Evolutionary conservation across 2,329 filamentous ascomycete genomes (phyloP).

Genomic region (Biscogniauxia mediterranea): DNA sequence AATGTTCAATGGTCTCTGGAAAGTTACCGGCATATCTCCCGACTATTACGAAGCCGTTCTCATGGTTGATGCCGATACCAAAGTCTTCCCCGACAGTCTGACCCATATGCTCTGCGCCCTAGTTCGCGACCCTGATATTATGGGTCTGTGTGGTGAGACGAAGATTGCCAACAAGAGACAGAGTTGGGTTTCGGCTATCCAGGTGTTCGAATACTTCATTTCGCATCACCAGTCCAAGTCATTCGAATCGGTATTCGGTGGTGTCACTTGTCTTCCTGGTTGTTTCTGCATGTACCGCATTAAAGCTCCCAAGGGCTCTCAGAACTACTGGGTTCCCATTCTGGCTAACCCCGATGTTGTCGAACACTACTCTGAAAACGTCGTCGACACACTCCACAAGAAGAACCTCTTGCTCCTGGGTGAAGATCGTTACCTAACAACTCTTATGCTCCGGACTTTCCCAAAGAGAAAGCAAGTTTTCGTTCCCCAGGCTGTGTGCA

Average conservation of each 20-base stretch:
- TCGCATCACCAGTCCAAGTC: conserved; percentile 96
- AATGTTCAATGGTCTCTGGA: conserved; percentile 99
- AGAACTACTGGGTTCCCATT: conserved; percentile 99
- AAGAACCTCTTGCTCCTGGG: conserved; percentile 93
- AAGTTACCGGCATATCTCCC: conserved; percentile 95
- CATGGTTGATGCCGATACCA: conserved; percentile 99
- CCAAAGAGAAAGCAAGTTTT: conserved; percentile 99
- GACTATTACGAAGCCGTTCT: conserved; percentile 98
- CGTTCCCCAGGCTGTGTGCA: conserved; percentile 97
- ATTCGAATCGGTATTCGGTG: conserved; percentile 97
- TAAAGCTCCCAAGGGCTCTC: conserved; percentile 95
- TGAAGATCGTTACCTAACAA: conserved; percentile 95
- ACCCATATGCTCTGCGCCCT: conserved; percentile 99
- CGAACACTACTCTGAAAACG: conserved; percentile 98
- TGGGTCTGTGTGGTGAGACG: conserved; percentile 97
- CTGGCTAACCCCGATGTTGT: conserved; percentile 97
- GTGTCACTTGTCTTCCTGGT: conserved; percentile 96
- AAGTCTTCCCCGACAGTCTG: conserved; percentile 96
- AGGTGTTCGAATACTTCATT: conserved; percentile 99
- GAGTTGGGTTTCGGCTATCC: conserved; percentile 95
- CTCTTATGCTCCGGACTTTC: conserved; percentile 97
- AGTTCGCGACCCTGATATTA: conserved; percentile 98
- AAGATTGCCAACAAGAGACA: conserved; percentile 98
- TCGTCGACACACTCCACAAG: conserved; percentile 95
- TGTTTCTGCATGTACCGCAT: conserved; percentile 99